Conservation (phyloP, 768 basidiomycete species). For the Lyophyllum atratum region DNA sequence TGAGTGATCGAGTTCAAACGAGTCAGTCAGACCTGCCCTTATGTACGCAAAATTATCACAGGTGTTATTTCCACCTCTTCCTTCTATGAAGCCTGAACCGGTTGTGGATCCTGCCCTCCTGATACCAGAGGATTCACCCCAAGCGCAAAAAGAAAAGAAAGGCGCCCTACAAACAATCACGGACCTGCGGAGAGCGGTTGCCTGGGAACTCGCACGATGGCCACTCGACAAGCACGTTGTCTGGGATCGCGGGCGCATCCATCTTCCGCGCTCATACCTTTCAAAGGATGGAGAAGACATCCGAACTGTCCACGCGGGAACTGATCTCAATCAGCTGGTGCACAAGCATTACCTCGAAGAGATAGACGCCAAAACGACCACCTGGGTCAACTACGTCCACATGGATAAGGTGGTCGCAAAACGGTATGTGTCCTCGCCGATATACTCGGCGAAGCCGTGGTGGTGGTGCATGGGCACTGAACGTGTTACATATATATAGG, state of each 20-base stretch:
- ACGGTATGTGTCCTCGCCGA: slow-evolving; percentile 21
- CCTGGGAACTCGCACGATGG: slow-evolving; percentile 42
- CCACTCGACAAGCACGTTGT: slow-evolving; percentile 36
- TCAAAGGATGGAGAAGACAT: slow-evolving; percentile 36
- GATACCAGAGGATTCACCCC: slow-evolving; percentile 17
- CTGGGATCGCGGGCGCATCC: slow-evolving; percentile 30
- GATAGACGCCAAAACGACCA: slow-evolving; percentile 18
- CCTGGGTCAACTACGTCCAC: slow-evolving; percentile 35
- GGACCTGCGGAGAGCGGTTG: slow-evolving; percentile 32
- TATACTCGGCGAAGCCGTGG: background rate
- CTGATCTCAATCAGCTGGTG: slow-evolving; percentile 41
- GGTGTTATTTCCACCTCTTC: background rate
- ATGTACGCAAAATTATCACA: background rate
- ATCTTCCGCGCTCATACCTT: slow-evolving; percentile 42
- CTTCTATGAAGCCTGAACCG: slow-evolving; percentile 10
- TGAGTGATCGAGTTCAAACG: too few relatives aligned
- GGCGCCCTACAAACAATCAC: slow-evolving; percentile 29
- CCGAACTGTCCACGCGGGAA: slow-evolving; percentile 27
- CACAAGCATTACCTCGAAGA: slow-evolving; percentile 24
- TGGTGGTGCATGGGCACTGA: background rate
- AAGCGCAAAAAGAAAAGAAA: slow-evolving; percentile 23
- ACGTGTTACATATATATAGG: slow-evolving; percentile 21
- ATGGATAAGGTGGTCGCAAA: slow-evolving; percentile 31
- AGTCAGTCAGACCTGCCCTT: background rate
- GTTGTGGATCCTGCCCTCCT: slow-evolving; percentile 17